Percentiles rank a stretch among this genome's conserved stretches.
phyloP scores from a whole-genome alignment of 441 rosid genomes.

The Populus hybrid region DNA sequence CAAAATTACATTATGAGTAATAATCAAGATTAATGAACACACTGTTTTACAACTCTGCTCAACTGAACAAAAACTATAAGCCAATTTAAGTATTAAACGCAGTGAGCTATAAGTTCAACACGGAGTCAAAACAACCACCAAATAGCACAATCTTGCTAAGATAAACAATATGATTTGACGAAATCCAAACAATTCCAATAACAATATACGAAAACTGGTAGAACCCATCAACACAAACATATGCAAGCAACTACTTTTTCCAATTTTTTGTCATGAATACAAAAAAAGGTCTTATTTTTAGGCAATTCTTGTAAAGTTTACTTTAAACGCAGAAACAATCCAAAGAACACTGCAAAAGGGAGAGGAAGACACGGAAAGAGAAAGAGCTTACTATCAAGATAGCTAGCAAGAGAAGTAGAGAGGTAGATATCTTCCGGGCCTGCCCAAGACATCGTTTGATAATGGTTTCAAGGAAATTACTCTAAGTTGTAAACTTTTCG shows the following conservation, averaged over 20 bases:
- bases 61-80: not conserved
- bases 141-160: not conserved
- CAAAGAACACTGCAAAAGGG: not conserved
- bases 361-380: not conserved
- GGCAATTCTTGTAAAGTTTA: not conserved
- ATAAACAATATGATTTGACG: not conserved
- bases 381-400: conserved; percentile 79
- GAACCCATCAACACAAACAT: not conserved
- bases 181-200: not conserved
- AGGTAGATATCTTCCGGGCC: conserved; percentile 89
- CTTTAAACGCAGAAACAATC: not conserved
- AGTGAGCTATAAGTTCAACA: not conserved
- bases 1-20: not conserved
- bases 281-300: not conserved
- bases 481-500: conserved; percentile 29
- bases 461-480: conserved; percentile 6
- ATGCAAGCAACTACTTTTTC: not conserved
- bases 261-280: not conserved
- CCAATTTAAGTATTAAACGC: not conserved
- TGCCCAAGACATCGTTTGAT: conserved; percentile 85
- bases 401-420: conserved; percentile 96
- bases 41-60: not conserved
- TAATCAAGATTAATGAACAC: not conserved
- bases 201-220: not conserved
- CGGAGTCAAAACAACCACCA: not conserved